These are phyloP conservation scores for Backusella sp. DNA, from an alignment of 192 early-diverging fungal genomes.

Conservation along the genomic window DNA sequence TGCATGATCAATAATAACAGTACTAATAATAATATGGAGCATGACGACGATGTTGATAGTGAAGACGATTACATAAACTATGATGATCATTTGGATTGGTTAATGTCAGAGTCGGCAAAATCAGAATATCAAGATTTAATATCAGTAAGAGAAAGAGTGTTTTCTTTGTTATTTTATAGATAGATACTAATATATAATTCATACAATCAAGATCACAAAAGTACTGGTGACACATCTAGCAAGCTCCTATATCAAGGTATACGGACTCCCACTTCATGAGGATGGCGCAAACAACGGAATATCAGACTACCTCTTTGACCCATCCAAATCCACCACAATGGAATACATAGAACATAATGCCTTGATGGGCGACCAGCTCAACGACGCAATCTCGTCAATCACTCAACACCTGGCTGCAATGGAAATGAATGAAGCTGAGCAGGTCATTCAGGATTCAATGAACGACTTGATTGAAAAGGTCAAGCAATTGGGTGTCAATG, in stretches of 20 bases:
- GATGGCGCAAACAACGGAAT: conserved; percentile 4
- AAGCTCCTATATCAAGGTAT: conserved; percentile 15
- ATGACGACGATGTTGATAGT: background rate
- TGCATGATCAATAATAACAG: background rate
- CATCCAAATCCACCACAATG: background rate
- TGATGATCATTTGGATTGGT: background rate
- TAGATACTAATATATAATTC: background rate
- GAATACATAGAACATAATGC: background rate
- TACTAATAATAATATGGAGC: background rate
- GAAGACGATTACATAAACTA: background rate
- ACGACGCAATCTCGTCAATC: conserved; percentile 17
- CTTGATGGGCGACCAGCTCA: background rate
- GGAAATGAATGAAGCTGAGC: conserved; percentile 10
- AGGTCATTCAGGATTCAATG: background rate
- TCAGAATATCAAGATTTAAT: conserved; percentile 22
- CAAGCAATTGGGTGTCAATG: conserved; percentile 22
- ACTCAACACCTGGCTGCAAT: conserved; percentile 19
- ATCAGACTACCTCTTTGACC: conserved; percentile 20
- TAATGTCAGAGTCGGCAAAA: conserved; percentile 11
- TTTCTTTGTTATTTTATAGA: background rate
- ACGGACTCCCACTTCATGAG: background rate
- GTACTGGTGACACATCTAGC: conserved; percentile 25
- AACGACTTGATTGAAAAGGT: conserved; percentile 31
- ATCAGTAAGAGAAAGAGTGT: conserved; percentile 6
- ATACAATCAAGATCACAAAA: conserved; percentile 17